These are phyloP conservation scores for Camellia granthamiana DNA, from an alignment of 148 eudicot genomes.

Conservation along the genomic window DNA sequence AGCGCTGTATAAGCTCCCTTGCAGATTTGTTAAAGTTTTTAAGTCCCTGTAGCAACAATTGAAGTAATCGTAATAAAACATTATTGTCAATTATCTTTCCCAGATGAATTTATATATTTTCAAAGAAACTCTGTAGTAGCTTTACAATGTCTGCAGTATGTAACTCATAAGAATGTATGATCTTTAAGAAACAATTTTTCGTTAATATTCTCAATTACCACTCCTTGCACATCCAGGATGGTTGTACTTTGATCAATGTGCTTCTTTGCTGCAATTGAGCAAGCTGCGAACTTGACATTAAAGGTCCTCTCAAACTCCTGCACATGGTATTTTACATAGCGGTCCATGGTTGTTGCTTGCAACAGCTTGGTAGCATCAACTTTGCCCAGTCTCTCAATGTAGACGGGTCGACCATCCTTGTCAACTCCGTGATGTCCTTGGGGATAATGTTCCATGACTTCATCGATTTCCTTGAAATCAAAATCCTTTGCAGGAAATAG, in stretches of 20 bases:
- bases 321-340: conserved; percentile 81
- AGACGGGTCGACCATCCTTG: conserved; percentile 86
- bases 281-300: conserved; percentile 78
- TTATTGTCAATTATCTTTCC: not conserved
- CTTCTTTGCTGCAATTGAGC: conserved; percentile 81
- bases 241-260: conserved; percentile 97
- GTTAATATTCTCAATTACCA: conserved; percentile 52
- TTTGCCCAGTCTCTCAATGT: conserved; percentile 85
- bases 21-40: conserved; percentile 83
- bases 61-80: not conserved
- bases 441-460: conserved; percentile 84
- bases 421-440: conserved; percentile 98
- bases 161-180: not conserved
- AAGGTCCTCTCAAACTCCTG: conserved; percentile 89
- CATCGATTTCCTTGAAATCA: conserved; percentile 76
- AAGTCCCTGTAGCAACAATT: conserved; percentile 51
- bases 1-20: conserved; percentile 71
- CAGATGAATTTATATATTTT: not conserved
- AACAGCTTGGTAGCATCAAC: conserved; percentile 86
- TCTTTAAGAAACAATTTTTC: not conserved
- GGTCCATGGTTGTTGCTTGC: conserved; percentile 92
- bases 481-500: conserved; percentile 48
- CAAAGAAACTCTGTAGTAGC: not conserved
- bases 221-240: conserved; percentile 96
- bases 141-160: not conserved